These are phyloP conservation scores for Arctostaphylos glauca DNA, from an alignment of 148 eudicot species.

Conservation along the genomic window DNA sequence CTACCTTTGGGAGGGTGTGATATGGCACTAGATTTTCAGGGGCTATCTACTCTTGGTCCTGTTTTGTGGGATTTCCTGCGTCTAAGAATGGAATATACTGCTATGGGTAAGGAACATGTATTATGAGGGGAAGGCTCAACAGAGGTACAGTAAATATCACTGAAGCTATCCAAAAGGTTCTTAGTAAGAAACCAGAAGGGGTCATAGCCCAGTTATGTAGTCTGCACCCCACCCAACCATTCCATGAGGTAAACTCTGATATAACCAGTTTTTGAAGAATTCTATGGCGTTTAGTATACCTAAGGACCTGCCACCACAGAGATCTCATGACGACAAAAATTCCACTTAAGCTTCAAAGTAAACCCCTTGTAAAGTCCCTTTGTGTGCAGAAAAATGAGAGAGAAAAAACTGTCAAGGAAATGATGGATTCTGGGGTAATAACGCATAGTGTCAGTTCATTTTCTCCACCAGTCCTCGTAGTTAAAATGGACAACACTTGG, in stretches of 20 bases:
- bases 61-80: not conserved
- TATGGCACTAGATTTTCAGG: not conserved
- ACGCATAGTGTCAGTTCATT: not conserved
- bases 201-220: not conserved
- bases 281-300: not conserved
- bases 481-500: not conserved
- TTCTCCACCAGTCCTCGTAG: not conserved
- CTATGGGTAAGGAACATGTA: not conserved
- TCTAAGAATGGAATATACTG: not conserved
- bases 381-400: not conserved
- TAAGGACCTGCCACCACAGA: not conserved
- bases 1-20: not conserved
- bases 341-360: too few relatives aligned
- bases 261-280: too few relatives aligned
- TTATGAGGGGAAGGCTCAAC: not conserved
- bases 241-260: not conserved
- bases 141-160: too few relatives aligned
- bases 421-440: not conserved
- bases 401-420: not conserved
- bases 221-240: too few relatives aligned
- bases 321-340: not conserved
- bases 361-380: not conserved
- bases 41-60: not conserved
- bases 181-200: not conserved
- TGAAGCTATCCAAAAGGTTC: too few relatives aligned